Percentiles rank a stretch among this genome's conserved stretches.
These are phyloP conservation scores for Arthrocladium fulminans DNA, from an alignment of 2,329 filamentous ascomycete species.

Conservation along the genomic window DNA sequence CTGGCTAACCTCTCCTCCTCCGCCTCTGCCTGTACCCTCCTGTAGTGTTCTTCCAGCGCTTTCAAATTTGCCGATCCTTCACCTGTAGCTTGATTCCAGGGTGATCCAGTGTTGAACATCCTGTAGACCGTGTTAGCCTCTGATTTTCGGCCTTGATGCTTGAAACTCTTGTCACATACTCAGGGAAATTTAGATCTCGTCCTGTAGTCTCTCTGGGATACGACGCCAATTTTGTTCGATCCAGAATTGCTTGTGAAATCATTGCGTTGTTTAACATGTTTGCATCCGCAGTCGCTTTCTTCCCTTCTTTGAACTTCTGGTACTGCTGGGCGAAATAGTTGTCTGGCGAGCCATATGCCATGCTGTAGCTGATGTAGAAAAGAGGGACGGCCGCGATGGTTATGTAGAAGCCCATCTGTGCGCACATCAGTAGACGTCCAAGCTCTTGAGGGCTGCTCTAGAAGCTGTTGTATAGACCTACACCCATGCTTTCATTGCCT, in stretches of 20 bases:
- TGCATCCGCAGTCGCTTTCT: conserved; percentile 45
- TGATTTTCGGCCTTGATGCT: conserved; percentile 18
- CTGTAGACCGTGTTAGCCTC: conserved; percentile 31
- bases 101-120: conserved; percentile 53
- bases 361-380: conserved; percentile 35
- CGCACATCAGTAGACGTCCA: conserved; percentile 18
- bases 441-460: conserved; percentile 10
- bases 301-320: conserved; percentile 27
- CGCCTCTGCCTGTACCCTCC: conserved; percentile 47
- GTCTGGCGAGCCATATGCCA: conserved; percentile 21
- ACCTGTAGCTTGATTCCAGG: conserved; percentile 56
- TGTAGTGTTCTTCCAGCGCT: conserved; percentile 53
- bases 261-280: conserved; percentile 50
- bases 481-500: conserved; percentile 39
- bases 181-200: conserved; percentile 52
- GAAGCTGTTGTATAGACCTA: conserved; percentile 27
- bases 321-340: conserved; percentile 16
- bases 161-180: conserved; percentile 43
- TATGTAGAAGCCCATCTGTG: conserved; percentile 41
- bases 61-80: conserved; percentile 50
- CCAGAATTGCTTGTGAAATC: conserved; percentile 54
- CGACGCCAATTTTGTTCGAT: conserved; percentile 52
- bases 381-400: conserved; percentile 35
- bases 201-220: conserved; percentile 32
- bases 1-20: conserved; percentile 48